phyloP scores from a whole-genome alignment of 1,284 basidiomycete species.

The Austroboletus olivaceoglutinosus region DNA sequence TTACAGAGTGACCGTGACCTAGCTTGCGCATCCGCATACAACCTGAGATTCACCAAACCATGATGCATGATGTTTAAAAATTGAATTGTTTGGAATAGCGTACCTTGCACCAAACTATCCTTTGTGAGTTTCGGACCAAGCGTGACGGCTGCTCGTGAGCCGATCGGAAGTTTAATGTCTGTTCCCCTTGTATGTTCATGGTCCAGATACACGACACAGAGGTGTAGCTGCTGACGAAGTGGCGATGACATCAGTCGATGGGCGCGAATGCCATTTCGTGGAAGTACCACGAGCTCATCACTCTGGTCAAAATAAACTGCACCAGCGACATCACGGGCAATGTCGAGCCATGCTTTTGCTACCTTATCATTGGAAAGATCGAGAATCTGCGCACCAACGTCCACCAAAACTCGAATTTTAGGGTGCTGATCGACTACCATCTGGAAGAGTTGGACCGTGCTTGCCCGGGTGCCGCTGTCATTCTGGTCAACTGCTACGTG shows the following conservation, averaged over 20 bases:
- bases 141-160: not conserved
- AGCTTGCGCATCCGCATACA: not conserved
- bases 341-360: not conserved
- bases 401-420: not conserved
- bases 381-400: not conserved
- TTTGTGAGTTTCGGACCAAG: not conserved
- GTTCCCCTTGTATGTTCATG: not conserved
- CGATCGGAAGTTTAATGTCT: not conserved
- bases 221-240: not conserved
- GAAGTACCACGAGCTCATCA: not conserved
- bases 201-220: not conserved
- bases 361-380: not conserved
- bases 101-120: not conserved
- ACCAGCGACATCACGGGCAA: not conserved
- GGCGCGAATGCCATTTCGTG: not conserved
- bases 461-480: too few relatives aligned
- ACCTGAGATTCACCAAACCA: not conserved
- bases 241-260: not conserved
- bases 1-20: not conserved
- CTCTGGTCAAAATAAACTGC: not conserved
- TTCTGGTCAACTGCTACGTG: constrained; percentile 12
- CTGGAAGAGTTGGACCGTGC: not conserved
- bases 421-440: not conserved
- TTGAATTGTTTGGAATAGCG: not conserved
- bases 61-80: not conserved